phyloP scores from a whole-genome alignment of 306 rosid genomes.

The Malus fusca region DNA sequence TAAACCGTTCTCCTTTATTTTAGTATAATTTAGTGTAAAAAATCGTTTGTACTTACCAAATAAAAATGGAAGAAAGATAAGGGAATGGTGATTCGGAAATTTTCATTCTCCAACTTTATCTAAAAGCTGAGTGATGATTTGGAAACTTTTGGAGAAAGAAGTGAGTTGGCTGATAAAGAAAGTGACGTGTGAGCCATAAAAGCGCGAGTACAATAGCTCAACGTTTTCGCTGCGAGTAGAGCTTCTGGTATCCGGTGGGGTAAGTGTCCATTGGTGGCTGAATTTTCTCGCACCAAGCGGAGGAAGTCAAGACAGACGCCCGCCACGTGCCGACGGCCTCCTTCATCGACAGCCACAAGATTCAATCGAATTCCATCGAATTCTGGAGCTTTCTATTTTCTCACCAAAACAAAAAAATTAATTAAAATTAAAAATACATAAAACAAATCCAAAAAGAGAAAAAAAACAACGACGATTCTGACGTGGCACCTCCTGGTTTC shows the following conservation, averaged over 20 bases:
- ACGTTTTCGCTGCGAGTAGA: not conserved
- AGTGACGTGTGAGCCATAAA: not conserved
- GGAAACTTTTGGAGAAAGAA: not conserved
- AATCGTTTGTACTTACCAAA: no score
- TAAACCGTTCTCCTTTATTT: no score
- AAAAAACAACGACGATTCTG: conserved; percentile 17
- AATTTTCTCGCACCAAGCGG: not conserved
- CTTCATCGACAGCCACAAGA: conserved; percentile 54
- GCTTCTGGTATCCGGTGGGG: not conserved
- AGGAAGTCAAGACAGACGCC: conserved; percentile 15
- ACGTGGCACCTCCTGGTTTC: conserved; percentile 31
- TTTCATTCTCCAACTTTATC: not conserved
- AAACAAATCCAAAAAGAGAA: not conserved
- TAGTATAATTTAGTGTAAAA: no score
- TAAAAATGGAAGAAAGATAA: not conserved
- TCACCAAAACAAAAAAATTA: not conserved
- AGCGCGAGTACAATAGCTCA: not conserved
- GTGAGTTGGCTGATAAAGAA: not conserved
- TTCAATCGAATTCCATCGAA: conserved; percentile 28
- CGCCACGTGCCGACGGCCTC: conserved; percentile 31
- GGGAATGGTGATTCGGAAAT: not conserved
- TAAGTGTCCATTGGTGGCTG: not conserved
- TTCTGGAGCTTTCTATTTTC: conserved; percentile 33
- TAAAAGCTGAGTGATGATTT: no score
- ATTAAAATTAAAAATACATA: not conserved